A percentile compares a stretch with the other conserved stretches of the same genome.
Evolutionary conservation across 2,329 filamentous ascomycete species (phyloP).

Genomic region (Stagonosporopsis chrysanthemi): DNA sequence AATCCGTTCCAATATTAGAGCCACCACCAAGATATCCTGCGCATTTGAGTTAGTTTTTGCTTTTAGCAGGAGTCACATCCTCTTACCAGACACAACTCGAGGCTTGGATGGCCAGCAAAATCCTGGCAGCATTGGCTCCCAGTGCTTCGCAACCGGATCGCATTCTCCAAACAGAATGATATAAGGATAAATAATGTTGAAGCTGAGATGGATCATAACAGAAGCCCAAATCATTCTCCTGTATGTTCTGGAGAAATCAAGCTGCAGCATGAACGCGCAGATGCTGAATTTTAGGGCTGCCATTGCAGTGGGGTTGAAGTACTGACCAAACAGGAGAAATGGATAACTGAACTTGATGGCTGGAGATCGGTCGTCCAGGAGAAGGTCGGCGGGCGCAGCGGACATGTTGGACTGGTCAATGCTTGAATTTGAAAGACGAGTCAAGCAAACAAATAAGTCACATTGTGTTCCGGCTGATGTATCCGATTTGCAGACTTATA

Average conservation of each 20-base stretch:
- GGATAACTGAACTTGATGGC: slow-evolving; percentile 11
- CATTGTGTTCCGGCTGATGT: not conserved
- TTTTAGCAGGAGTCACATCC: too few species aligned
- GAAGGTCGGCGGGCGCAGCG: not conserved
- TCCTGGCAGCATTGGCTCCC: slow-evolving; percentile 8
- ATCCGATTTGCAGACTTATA: slow-evolving; percentile 4
- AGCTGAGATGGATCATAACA: slow-evolving; percentile 3
- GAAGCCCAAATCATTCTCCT: slow-evolving; percentile 6
- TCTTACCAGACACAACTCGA: slow-evolving; percentile 8
- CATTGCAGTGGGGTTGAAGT: slow-evolving; percentile 19
- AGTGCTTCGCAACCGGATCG: slow-evolving; percentile 9
- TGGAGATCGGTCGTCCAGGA: slow-evolving; percentile 8
- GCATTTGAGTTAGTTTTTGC: not conserved
- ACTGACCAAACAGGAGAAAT: slow-evolving; percentile 7
- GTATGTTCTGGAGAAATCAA: slow-evolving; percentile 14
- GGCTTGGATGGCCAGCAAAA: slow-evolving; percentile 13
- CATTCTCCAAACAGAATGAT: slow-evolving; percentile 10
- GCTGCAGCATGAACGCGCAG: slow-evolving; percentile 15
- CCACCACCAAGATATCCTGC: slow-evolving; percentile 7
- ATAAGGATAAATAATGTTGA: slow-evolving; percentile 13
- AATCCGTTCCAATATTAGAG: slow-evolving; percentile 17
- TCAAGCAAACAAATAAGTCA: not conserved
- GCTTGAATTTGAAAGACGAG: not conserved
- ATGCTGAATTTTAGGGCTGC: slow-evolving; percentile 19
- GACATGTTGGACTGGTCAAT: not conserved